Base-by-base conservation (phyloP, 2,329 filamentous ascomycete genomes). In the Pyricularia pennisetigena region DNA sequence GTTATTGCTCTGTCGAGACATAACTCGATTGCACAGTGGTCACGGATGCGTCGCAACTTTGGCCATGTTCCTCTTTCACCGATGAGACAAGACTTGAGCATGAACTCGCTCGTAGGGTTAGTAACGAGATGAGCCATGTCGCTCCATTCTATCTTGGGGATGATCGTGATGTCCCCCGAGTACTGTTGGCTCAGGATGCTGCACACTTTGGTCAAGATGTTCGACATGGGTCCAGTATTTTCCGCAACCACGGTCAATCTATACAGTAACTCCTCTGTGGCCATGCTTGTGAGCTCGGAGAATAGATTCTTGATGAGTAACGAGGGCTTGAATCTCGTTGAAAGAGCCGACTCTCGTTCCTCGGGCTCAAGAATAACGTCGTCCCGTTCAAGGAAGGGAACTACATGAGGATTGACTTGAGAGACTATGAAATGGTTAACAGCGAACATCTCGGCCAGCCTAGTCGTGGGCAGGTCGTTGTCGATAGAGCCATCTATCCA, bases 351-450 rank as follows among this genome's bases (percentile, higher is more conserved):
- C 3, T 67, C 49, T 24, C 49, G 62, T 30, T 71, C 69, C 29
- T 77, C 74, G 5, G 76, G 74, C 5, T 82, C 79, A 7, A 79
- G 78, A 0, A 85, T 77, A 29, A 85, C 83, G 70, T 93, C 90
- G 69, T 96, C 91, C 72, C 89, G 91, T 20, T 86, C 83, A 20
- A 97, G 80, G 74, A 98, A 97, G 0, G 93, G 92, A 0, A 96
- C 87, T 9, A 97, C 92, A 73, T 98, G 94, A 0, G 94, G 94
- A 74, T 98, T 98, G 66, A 97, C 93, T 76, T 98, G 94, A 0
- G 93, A 97, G 23, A 97, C 94, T 72, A 98, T 97, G 75, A 97
- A 97, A 76, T 97, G 94, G 74, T 97, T 97, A 76, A 97, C 94
- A 74, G 97, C 97, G 82, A 97, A 97, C 90, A 97, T 94, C 75